A percentile compares a stretch with the other conserved stretches of the same genome.
Conservation (phyloP, 208 protist genomes). For the Trypanosoma caninum region DNA sequence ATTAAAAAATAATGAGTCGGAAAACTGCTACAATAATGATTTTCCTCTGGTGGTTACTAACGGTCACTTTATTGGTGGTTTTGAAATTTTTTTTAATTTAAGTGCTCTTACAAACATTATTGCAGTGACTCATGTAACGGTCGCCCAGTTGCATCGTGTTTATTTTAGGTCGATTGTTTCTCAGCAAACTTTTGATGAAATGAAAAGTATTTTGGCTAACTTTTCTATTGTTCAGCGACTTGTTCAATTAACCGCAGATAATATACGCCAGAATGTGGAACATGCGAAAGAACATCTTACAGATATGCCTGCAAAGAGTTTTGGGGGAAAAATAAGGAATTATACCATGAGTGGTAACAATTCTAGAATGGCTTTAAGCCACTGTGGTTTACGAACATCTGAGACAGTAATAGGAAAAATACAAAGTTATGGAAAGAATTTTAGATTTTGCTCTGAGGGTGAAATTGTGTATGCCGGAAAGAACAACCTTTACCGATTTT, state of each 20-base stretch:
- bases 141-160: conserved; percentile 8
- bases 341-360: not conserved
- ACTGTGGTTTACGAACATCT: not conserved
- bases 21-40: not conserved
- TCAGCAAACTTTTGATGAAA: not conserved
- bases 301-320: not conserved
- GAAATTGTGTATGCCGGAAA: conserved; percentile 84
- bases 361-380: not conserved
- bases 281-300: not conserved
- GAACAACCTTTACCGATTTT: conserved; percentile 79
- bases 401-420: not conserved
- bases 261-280: not conserved
- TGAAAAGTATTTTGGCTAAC: not conserved
- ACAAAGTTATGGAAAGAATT: not conserved
- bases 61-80: conserved; percentile 10
- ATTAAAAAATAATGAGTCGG: not conserved
- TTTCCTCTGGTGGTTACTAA: not conserved
- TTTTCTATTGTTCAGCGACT: not conserved
- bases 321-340: not conserved
- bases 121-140: conserved; percentile 3
- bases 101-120: conserved; percentile 7
- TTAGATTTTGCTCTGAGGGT: conserved; percentile 42
- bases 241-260: not conserved
- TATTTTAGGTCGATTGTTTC: conserved; percentile 12
- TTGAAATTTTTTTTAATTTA: conserved; percentile 19